phyloP scores from a whole-genome alignment of 106 monocot genomes.

The Dendrobium nobile region DNA sequence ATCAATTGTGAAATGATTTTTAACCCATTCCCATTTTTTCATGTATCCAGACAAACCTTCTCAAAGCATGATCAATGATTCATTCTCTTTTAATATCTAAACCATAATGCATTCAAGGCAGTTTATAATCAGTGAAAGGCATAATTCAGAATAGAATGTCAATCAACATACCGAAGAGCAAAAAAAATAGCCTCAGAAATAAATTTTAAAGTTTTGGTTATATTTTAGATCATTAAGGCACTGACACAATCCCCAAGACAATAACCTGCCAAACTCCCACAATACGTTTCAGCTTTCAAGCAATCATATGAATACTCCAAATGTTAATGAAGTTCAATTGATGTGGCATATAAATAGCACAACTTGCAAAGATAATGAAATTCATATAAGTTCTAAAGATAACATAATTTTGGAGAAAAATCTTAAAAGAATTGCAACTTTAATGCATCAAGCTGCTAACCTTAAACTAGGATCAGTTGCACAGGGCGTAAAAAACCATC shows the following conservation, averaged over 20 bases:
- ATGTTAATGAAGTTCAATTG: not conserved
- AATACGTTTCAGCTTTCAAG: not conserved
- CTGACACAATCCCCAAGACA: not conserved
- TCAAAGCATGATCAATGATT: not conserved
- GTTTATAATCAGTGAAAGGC: not conserved
- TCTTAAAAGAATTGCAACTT: not conserved
- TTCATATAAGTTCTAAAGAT: not conserved
- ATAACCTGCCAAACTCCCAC: not conserved
- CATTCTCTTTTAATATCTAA: not conserved
- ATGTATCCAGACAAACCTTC: not conserved
- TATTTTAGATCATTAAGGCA: not conserved
- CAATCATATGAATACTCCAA: not conserved
- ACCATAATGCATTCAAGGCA: not conserved
- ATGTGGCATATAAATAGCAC: not conserved
- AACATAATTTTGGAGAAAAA: not conserved
- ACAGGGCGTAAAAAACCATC: constrained; percentile 91
- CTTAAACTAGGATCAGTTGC: constrained; percentile 54
- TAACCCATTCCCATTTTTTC: not conserved
- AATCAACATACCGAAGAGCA: not conserved
- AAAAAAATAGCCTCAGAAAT: not conserved
- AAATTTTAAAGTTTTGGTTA: not conserved
- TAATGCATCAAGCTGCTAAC: constrained; percentile 25
- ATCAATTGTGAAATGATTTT: not conserved
- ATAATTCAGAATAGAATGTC: not conserved
- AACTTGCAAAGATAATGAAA: not conserved